Conservation (phyloP, 768 basidiomycete genomes). For the Chiua virens region DNA sequence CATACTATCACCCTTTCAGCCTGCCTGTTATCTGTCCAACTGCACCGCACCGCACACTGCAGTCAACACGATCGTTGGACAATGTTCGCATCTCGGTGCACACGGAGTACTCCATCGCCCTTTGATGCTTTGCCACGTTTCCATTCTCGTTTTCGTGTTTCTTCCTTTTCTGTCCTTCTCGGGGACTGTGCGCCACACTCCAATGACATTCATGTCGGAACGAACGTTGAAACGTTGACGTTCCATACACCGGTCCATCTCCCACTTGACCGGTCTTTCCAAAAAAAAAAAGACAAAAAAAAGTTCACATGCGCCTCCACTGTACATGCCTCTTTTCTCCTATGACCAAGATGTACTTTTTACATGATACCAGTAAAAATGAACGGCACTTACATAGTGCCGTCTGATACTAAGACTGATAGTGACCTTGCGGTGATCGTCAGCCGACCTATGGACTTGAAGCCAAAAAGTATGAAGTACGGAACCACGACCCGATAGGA, state of each 20-base stretch:
- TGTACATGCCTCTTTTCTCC: not conserved
- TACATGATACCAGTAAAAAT: too few species aligned
- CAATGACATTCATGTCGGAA: constrained; percentile 9
- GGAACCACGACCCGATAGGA: too few species aligned
- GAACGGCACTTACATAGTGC: too few species aligned
- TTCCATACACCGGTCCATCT: not conserved
- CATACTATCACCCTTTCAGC: constrained; percentile 18
- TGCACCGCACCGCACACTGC: not conserved
- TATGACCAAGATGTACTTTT: too few species aligned
- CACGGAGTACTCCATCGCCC: constrained; percentile 1
- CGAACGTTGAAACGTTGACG: constrained; percentile 15
- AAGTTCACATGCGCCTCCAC: not conserved
- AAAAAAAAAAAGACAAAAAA: not conserved
- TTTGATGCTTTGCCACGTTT: constrained; percentile 5
- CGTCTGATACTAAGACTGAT: too few species aligned
- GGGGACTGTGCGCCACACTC: constrained; percentile 10
- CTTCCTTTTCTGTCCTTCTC: not conserved
- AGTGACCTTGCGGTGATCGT: too few species aligned
- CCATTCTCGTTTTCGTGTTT: not conserved
- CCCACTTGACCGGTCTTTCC: constrained; percentile 1
- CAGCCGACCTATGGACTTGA: too few species aligned
- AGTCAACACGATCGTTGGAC: constrained; percentile 2
- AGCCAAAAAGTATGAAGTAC: too few species aligned
- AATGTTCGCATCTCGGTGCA: constrained; percentile 15
- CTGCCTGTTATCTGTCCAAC: constrained; percentile 6